Base-by-base conservation (phyloP, 805 yeast species). In the Schwanniomyces polymorphus region DNA sequence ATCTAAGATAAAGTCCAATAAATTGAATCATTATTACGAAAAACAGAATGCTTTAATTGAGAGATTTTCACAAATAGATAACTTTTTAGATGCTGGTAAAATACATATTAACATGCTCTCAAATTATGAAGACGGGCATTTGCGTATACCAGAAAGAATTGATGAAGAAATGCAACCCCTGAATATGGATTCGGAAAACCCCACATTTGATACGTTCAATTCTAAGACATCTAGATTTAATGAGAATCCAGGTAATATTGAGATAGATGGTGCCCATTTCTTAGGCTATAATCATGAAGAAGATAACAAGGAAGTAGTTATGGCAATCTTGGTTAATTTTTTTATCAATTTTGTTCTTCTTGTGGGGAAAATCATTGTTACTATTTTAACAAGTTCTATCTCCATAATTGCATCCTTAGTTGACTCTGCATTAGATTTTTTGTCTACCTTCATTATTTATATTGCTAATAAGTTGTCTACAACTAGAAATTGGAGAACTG, bases 341-440 rank as follows among this genome's bases (percentile, higher is more conserved):
- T 62, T 72, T 33, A 68, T 86, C 46, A 87, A 87, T 59, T 61
- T 82, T 34, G 46, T 84, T 1, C 69, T 88, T 44, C 66, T 87
- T 43, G 38, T 78, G 1, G 91, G 88, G 2, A 87, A 87, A 58
- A 48, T 76, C 3, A 67, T 75, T 10, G 89, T 85, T 21, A 81
- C 84, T 1, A 51, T 80, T n/a, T 66, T 83, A 59, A 84, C 92
- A 0, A 76, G 72, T 58, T 88, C 95, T 9, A 79, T 88, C 52
- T 86, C 94, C 6, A 80, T 88, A 41, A 70, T 87, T 43, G 95
- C 95, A 0, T 86, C 94, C 1, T 75, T 87, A 51, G 84, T 88
- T 35, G 95, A 87, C 66, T 86, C 92, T 2, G 70, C 82, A 0
- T 74, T 87, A 51, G 95, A 88, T 58, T 82, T 87, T 45, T 63